Base-by-base conservation (phyloP, 805 yeast genomes). In the Yamadazyma sp. region DNA sequence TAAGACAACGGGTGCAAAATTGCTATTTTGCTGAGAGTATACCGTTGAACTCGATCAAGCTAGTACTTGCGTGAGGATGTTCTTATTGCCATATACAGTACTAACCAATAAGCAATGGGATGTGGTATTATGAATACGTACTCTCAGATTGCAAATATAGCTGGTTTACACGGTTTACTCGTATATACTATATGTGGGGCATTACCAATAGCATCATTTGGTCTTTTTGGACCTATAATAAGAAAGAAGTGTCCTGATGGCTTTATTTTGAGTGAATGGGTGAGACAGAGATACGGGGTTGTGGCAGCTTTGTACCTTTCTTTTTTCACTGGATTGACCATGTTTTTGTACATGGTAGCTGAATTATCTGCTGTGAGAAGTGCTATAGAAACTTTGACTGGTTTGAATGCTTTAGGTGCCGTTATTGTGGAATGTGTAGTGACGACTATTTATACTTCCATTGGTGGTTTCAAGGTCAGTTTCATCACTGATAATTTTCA, bases 241-340 rank as follows among this genome's bases (percentile, higher is more conserved):
- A 71, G 96, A 47, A 74, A 68, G 42, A 74, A 75, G 48, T 85
- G 95, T 49, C 97, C 97, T 0, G 78, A 85, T 6, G 97, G 96
- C 3, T 90, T 90, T 57, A 89, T 90, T 18, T 65, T 90, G 49
- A 88, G 96, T 4, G 96, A 90, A 57, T 90, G 97, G 97, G 91
- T 87, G n/a, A 76, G 86, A 54, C 77, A 77, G 32, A 69, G 96
- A 49, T 90, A 73, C 56, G 97, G 96, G 2, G 55, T 70, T 4
- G 61, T 82, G 11, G 71, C 95, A 3, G 84, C 87, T 1, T 64
- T 87, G 47, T 85, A 87, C 49, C 62, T 90, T 31, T 82, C 95
- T 10, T 79, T 78, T 31, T 86, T 89, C 59, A 87, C 96, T 1
- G 75, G 90, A 37, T 70, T 90, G 47, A 89, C 96, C 6, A 75